Evolutionary conservation across 2,329 filamentous ascomycete genomes (phyloP).

Genomic region (Penicillium janthinellum): DNA sequence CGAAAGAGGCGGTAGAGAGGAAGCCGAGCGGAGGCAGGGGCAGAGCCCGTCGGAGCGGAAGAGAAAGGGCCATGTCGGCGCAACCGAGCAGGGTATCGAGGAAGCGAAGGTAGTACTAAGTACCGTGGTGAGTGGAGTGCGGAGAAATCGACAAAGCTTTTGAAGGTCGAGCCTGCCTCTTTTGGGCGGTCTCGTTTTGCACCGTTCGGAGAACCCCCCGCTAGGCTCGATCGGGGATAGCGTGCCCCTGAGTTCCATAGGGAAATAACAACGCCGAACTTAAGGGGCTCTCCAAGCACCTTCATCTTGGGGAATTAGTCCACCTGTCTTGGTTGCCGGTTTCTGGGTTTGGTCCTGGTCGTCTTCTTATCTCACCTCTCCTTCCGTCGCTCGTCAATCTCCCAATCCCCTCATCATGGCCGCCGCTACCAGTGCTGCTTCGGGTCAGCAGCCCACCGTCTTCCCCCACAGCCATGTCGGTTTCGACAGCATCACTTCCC

Average conservation of each 20-base stretch:
- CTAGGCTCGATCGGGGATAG: constrained; percentile 38
- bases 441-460: constrained; percentile 52
- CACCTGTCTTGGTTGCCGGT: not conserved
- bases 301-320: constrained; percentile 16
- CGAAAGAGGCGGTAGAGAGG: constrained; percentile 30
- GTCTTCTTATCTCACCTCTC: constrained; percentile 17
- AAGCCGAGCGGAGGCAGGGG: constrained; percentile 25
- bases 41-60: constrained; percentile 19
- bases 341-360: constrained; percentile 7
- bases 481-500: constrained; percentile 99
- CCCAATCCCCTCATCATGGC: constrained; percentile 57
- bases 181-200: constrained; percentile 12
- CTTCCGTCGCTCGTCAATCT: constrained; percentile 27
- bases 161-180: constrained; percentile 12
- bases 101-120: not conserved
- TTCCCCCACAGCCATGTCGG: constrained; percentile 98
- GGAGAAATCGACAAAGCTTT: constrained; percentile 5
- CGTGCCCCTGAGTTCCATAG: constrained; percentile 40
- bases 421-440: constrained; percentile 61
- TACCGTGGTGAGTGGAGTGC: constrained; percentile 1
- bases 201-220: constrained; percentile 21
- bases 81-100: not conserved
- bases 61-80: constrained; percentile 32
- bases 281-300: constrained; percentile 19
- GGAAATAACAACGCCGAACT: constrained; percentile 26